A percentile compares a stretch with the other conserved stretches of the same genome.
Evolutionary conservation across 495 filamentous ascomycete species (phyloP).

Genomic region (Annulohypoxylon stygium): DNA sequence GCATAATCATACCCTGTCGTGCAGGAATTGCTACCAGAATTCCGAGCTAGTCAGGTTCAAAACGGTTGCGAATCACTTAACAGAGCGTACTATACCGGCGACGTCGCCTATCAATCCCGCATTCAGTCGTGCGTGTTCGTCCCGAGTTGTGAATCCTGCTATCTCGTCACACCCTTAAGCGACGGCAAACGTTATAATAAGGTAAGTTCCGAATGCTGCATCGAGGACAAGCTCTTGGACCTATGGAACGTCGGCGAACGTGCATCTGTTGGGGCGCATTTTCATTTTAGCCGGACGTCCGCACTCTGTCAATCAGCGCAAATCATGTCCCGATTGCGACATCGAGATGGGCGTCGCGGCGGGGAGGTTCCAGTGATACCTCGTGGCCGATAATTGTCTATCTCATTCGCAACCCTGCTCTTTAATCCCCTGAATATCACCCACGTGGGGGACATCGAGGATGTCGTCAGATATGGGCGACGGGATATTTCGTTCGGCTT

Average conservation of each 20-base stretch:
- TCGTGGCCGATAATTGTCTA: slow-evolving; percentile 9
- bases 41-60: slow-evolving; percentile 17
- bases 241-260: slow-evolving; percentile 14
- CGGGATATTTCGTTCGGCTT: background rate
- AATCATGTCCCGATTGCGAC: background rate
- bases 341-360: background rate
- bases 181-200: slow-evolving; percentile 34
- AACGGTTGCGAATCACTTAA: slow-evolving; percentile 26
- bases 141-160: slow-evolving; percentile 10
- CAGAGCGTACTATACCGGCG: slow-evolving; percentile 15
- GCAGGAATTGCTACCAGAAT: slow-evolving; percentile 9
- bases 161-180: slow-evolving; percentile 5
- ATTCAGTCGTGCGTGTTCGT: slow-evolving; percentile 13
- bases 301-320: background rate
- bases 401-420: background rate
- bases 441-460: slow-evolving; percentile 32
- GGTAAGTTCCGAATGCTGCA: slow-evolving; percentile 28
- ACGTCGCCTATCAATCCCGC: slow-evolving; percentile 22
- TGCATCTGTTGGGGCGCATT: background rate
- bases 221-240: background rate
- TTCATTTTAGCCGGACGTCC: slow-evolving; percentile 16
- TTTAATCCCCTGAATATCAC: slow-evolving; percentile 21
- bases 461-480: slow-evolving; percentile 4
- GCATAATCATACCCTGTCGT: slow-evolving; percentile 16
- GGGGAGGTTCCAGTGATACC: background rate